These are phyloP conservation scores for Torulaspora maleeae DNA, from an alignment of 805 yeast species.

Conservation along the genomic window DNA sequence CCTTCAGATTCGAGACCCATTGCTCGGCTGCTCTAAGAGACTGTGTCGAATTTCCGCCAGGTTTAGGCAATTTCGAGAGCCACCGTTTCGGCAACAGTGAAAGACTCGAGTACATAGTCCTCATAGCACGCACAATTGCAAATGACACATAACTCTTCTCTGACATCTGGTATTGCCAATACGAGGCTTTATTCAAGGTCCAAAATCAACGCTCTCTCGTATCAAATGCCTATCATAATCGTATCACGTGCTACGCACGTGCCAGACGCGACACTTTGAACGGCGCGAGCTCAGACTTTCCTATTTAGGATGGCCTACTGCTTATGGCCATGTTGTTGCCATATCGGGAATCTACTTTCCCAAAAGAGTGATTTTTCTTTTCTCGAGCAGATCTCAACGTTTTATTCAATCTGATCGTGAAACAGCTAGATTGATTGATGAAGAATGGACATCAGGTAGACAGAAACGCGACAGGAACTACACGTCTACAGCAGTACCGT, in stretches of 20 bases:
- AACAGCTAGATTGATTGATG: background rate
- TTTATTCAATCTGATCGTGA: background rate
- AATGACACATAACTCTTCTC: no score
- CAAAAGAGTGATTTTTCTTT: background rate
- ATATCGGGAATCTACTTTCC: background rate
- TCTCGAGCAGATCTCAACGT: background rate
- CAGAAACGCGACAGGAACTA: background rate
- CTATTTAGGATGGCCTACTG: background rate
- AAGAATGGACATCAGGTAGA: background rate
- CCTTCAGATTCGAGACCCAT: conserved; percentile 44
- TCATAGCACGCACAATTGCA: no score
- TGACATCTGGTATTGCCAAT: no score
- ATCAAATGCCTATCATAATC: background rate
- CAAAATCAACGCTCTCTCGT: background rate
- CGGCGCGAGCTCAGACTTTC: background rate
- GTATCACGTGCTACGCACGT: background rate
- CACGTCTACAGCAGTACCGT: background rate
- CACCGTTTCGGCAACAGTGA: background rate
- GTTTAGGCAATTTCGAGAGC: background rate
- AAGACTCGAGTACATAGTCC: no score
- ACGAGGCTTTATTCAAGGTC: no score
- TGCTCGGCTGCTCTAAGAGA: conserved; percentile 9
- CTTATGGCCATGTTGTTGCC: background rate
- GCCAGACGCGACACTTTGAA: background rate
- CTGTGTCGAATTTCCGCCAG: background rate